phyloP scores from a whole-genome alignment of 202 grass and related monocot genomes.

The Brachypodium distachyon region DNA sequence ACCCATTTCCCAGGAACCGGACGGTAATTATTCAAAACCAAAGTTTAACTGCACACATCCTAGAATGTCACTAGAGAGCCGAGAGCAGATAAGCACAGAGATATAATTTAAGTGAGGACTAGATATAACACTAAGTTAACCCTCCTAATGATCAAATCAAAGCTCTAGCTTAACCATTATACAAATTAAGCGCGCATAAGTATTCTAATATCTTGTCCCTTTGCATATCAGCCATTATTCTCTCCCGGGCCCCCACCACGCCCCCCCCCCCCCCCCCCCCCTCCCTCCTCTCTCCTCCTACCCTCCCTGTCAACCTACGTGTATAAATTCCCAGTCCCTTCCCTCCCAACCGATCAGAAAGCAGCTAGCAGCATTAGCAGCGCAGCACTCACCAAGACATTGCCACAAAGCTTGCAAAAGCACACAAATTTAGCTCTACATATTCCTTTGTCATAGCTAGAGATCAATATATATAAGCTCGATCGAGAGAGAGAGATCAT shows the following conservation, averaged over 20 bases:
- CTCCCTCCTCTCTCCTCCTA: neutral
- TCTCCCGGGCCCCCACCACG: conserved; percentile 1
- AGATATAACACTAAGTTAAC: neutral
- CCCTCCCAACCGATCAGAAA: conserved; percentile 7
- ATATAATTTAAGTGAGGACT: conserved; percentile 22
- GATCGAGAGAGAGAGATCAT: neutral
- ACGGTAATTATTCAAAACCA: no score
- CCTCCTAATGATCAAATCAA: conserved; percentile 37
- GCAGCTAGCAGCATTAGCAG: neutral
- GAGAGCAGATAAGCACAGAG: conserved; percentile 24
- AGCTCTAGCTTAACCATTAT: conserved; percentile 32
- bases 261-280: neutral
- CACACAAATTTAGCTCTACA: neutral
- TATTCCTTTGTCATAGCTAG: neutral
- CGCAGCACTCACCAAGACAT: neutral
- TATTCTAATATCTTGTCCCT: conserved; percentile 5
- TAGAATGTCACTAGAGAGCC: neutral
- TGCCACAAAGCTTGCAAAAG: neutral
- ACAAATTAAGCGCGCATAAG: neutral
- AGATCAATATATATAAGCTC: neutral
- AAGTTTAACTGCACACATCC: neutral
- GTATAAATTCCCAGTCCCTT: conserved; percentile 34
- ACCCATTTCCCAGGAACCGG: no score
- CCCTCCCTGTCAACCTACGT: conserved; percentile 11
- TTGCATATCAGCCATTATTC: conserved; percentile 11